These are phyloP conservation scores for Myriangium duriaei DNA, from an alignment of 2,329 filamentous ascomycete genomes.

Conservation along the genomic window DNA sequence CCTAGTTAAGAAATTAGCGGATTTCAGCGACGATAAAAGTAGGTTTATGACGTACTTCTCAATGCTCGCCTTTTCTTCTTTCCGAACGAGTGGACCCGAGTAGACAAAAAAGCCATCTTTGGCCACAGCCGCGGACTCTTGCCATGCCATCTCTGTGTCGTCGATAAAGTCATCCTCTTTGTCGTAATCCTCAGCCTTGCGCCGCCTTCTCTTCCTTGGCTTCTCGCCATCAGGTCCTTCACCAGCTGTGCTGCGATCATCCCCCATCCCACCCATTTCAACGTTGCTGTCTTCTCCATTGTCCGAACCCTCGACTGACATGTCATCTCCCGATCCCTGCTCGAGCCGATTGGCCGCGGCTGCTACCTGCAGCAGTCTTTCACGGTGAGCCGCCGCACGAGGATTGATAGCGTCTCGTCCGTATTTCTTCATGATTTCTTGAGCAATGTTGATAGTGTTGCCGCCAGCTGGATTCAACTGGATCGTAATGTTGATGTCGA, in stretches of 20 bases:
- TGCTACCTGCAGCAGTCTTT: constrained; percentile 76
- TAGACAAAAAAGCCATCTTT: constrained; percentile 98
- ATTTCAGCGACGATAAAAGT: constrained; percentile 25
- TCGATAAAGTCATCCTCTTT: constrained; percentile 63
- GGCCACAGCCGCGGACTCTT: constrained; percentile 85
- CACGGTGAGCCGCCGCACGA: constrained; percentile 74
- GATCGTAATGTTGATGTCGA: constrained; percentile 79
- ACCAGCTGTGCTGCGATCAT: constrained; percentile 50
- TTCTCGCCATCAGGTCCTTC: constrained; percentile 55
- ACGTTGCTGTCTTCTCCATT: constrained; percentile 66
- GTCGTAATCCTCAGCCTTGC: constrained; percentile 54
- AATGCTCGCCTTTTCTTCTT: constrained; percentile 62
- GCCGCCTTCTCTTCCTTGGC: constrained; percentile 69
- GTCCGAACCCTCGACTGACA: constrained; percentile 61
- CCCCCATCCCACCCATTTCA: constrained; percentile 63
- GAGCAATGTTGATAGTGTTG: constrained; percentile 90
- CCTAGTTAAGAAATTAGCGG: constrained; percentile 44
- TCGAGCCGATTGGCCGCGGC: constrained; percentile 80
- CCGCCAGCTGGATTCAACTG: constrained; percentile 71
- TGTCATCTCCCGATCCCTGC: constrained; percentile 60
- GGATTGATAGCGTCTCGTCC: constrained; percentile 91
- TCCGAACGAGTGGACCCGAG: constrained; percentile 77
- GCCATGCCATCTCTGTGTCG: constrained; percentile 89
- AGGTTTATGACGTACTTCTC: constrained; percentile 40
- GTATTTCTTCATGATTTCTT: constrained; percentile 83